Percentiles rank a stretch among this genome's conserved stretches.
Conservation (phyloP, 1,284 basidiomycete species). For the Vanrija pseudolonga region DNA sequence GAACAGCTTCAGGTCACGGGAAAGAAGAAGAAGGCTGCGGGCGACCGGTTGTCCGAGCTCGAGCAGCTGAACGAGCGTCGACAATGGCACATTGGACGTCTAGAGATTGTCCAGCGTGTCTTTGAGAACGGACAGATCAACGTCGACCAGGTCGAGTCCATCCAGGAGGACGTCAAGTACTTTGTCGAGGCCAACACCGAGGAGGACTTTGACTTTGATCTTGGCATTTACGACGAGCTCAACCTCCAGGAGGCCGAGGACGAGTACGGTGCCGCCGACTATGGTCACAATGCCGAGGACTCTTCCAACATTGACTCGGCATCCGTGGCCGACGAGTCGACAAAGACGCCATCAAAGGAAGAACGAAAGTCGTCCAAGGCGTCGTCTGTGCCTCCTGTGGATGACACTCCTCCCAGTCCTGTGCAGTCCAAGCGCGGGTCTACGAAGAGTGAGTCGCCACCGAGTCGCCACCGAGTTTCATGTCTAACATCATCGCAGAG, state of each 20-base stretch:
- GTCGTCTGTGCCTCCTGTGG: constrained; percentile 1
- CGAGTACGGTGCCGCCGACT: constrained; percentile 68
- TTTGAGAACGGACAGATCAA: constrained; percentile 89
- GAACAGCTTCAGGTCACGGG: constrained; percentile 63
- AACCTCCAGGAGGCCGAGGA: constrained; percentile 85
- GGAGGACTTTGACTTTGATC: constrained; percentile 96
- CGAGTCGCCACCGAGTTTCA: no score
- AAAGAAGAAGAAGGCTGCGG: constrained; percentile 70
- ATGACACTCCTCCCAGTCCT: constrained; percentile 33
- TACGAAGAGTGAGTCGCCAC: constrained; percentile 13
- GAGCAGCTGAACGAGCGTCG: constrained; percentile 89
- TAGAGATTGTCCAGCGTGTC: constrained; percentile 90
- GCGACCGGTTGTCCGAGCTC: constrained; percentile 70
- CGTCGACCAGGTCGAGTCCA: constrained; percentile 71
- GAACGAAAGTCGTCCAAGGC: constrained; percentile 24
- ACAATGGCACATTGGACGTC: constrained; percentile 88
- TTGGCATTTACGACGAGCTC: constrained; percentile 97
- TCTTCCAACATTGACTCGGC: constrained; percentile 52
- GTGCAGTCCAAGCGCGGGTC: constrained; percentile 26
- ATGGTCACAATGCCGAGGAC: constrained; percentile 64
- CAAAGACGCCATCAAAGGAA: constrained; percentile 43
- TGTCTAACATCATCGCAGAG: no score
- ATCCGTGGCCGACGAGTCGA: constrained; percentile 47
- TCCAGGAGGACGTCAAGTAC: constrained; percentile 95
- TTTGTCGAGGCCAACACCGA: constrained; percentile 96